Evolutionary conservation across 345 rosid species (phyloP).

Genomic region (Draba incana): DNA sequence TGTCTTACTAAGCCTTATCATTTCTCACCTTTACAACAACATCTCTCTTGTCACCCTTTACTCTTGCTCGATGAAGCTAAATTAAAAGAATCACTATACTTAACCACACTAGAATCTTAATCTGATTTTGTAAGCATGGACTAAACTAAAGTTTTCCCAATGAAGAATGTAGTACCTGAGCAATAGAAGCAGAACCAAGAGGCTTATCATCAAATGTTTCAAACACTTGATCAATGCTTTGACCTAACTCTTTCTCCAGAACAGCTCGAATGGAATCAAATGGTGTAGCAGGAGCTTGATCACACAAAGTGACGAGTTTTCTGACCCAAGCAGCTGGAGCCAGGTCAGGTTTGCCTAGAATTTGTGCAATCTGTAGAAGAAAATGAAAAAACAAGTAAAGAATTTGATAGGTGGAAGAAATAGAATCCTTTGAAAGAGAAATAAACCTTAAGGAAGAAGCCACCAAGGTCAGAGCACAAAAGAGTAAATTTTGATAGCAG

Average conservation of each 20-base stretch:
- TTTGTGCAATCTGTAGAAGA: slow-evolving; percentile 71
- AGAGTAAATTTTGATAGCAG: slow-evolving; percentile 79
- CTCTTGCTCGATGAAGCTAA: slow-evolving; percentile 93
- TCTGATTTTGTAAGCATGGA: background rate
- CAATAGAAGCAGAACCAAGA: slow-evolving; percentile 96
- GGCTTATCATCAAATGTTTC: slow-evolving; percentile 81
- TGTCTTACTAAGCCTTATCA: slow-evolving; percentile 11
- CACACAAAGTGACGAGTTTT: slow-evolving; percentile 86
- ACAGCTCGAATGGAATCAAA: slow-evolving; percentile 54
- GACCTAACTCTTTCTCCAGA: slow-evolving; percentile 75
- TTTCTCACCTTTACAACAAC: slow-evolving; percentile 83
- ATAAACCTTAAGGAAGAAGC: slow-evolving; percentile 76
- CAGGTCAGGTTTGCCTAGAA: slow-evolving; percentile 91
- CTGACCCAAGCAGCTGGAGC: slow-evolving; percentile 95
- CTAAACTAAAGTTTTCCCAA: no score
- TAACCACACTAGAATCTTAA: background rate
- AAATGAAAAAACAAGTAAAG: background rate
- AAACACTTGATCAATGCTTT: slow-evolving; percentile 53
- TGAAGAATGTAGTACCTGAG: slow-evolving; percentile 84
- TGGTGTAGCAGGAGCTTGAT: slow-evolving; percentile 88
- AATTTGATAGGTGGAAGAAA: background rate
- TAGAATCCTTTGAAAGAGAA: no score
- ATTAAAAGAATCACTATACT: no score
- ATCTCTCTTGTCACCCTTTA: slow-evolving; percentile 69
- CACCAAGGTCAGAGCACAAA: slow-evolving; percentile 95